These are phyloP conservation scores for Helminthosporium solani DNA, from an alignment of 2,329 filamentous ascomycete genomes.

Conservation along the genomic window DNA sequence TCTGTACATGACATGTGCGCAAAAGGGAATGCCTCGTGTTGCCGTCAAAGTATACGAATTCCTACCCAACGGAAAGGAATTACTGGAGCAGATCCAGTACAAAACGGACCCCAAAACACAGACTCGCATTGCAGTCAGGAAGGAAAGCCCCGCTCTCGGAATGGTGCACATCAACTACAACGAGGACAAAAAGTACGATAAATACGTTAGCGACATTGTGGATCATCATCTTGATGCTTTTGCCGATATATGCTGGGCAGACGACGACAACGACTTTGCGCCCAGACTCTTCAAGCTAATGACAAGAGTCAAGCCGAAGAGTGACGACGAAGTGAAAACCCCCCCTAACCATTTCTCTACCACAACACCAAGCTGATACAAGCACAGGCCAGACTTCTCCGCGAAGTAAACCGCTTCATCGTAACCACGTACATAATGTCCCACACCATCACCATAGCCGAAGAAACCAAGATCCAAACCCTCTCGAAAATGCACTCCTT, in stretches of 20 bases:
- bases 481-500: slow-evolving; percentile 44
- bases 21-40: slow-evolving; percentile 45
- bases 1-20: slow-evolving; percentile 47
- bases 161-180: slow-evolving; percentile 48
- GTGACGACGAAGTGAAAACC: slow-evolving; percentile 42
- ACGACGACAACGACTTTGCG: slow-evolving; percentile 49
- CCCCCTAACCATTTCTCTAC: background rate
- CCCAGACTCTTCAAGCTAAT: slow-evolving; percentile 46
- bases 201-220: slow-evolving; percentile 47
- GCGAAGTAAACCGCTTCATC: slow-evolving; percentile 48
- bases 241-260: slow-evolving; percentile 46
- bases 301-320: slow-evolving; percentile 39
- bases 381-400: slow-evolving; percentile 41
- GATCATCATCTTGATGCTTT: slow-evolving; percentile 45
- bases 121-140: slow-evolving; percentile 30
- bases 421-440: slow-evolving; percentile 53
- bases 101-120: slow-evolving; percentile 40
- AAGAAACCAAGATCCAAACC: slow-evolving; percentile 39
- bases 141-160: slow-evolving; percentile 49
- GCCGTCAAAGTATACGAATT: slow-evolving; percentile 51
- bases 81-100: slow-evolving; percentile 47
- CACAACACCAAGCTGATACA: background rate
- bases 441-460: slow-evolving; percentile 48
- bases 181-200: slow-evolving; percentile 48
- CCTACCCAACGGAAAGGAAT: slow-evolving; percentile 41